Conservation (phyloP, 257 asterid species). For the Ilex asprella region DNA sequence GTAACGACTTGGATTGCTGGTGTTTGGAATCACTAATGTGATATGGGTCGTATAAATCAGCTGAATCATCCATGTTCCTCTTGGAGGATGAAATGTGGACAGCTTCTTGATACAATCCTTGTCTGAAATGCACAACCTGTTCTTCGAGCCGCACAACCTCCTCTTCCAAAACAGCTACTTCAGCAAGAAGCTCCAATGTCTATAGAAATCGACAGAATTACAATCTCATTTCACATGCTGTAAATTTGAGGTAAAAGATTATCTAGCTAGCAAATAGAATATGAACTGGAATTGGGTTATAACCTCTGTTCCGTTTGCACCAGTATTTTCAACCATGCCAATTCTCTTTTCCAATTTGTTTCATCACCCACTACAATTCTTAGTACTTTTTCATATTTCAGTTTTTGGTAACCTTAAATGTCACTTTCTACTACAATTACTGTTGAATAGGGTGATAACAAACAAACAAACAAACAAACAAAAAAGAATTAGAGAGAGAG, state of each 20-base stretch:
- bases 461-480: background rate
- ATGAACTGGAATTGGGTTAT: background rate
- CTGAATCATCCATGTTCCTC: conserved; percentile 43
- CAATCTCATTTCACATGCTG: background rate
- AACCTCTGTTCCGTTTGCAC: background rate
- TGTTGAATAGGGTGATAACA: too few species aligned
- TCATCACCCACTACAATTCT: too few species aligned
- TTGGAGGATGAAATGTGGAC: conserved; percentile 62
- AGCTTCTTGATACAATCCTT: conserved; percentile 91
- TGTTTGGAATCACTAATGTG: conserved; percentile 32
- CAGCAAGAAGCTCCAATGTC: conserved; percentile 97
- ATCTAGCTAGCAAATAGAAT: background rate
- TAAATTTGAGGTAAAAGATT: background rate
- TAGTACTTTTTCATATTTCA: background rate
- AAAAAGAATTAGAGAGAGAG: background rate
- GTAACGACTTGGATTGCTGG: conserved; percentile 40
- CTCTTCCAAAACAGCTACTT: conserved; percentile 95
- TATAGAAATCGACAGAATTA: conserved; percentile 19
- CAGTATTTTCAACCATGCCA: background rate
- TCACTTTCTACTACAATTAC: too few species aligned
- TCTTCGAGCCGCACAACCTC: conserved; percentile 95
- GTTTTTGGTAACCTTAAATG: background rate
- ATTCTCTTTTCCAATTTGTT: too few species aligned
- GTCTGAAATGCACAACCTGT: conserved; percentile 69
- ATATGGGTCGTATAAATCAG: conserved; percentile 28